Evolutionary conservation across 768 basidiomycete species (phyloP).

Genomic region (Trametes cubensis): DNA sequence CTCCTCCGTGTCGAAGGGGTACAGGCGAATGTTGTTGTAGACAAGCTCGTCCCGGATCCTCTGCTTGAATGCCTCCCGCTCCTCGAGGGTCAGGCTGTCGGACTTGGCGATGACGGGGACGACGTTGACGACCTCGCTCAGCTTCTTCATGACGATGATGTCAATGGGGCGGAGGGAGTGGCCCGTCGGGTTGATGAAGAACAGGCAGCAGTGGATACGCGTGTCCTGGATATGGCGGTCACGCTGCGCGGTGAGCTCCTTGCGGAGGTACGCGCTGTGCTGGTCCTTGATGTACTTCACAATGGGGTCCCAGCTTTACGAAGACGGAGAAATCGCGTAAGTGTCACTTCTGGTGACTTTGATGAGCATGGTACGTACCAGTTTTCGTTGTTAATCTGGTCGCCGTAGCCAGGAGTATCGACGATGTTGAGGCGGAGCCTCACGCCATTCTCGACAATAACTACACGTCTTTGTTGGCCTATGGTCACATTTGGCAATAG

Average conservation of each 20-base stretch:
- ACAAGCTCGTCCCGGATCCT: slow-evolving; percentile 93
- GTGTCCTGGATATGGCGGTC: slow-evolving; percentile 99
- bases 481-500: not conserved
- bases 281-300: slow-evolving; percentile 99
- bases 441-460: slow-evolving; percentile 96
- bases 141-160: slow-evolving; percentile 98
- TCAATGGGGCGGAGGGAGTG: slow-evolving; percentile 96
- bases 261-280: slow-evolving; percentile 97
- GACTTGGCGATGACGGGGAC: slow-evolving; percentile 99
- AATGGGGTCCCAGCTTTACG: slow-evolving; percentile 92
- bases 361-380: slow-evolving; percentile 58
- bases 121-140: slow-evolving; percentile 98
- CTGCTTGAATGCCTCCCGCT: slow-evolving; percentile 90
- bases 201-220: slow-evolving; percentile 96
- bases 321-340: slow-evolving; percentile 8
- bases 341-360: not conserved
- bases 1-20: slow-evolving; percentile 97
- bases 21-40: slow-evolving; percentile 90
- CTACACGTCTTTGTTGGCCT: slow-evolving; percentile 43
- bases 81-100: slow-evolving; percentile 91
- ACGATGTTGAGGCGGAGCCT: slow-evolving; percentile 95
- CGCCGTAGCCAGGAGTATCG: slow-evolving; percentile 97
- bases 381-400: slow-evolving; percentile 98
- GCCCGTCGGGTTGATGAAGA: slow-evolving; percentile 99
- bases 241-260: slow-evolving; percentile 98